Evolutionary conservation across 768 basidiomycete species (phyloP).

Genomic region (Tulasnella calospora): DNA sequence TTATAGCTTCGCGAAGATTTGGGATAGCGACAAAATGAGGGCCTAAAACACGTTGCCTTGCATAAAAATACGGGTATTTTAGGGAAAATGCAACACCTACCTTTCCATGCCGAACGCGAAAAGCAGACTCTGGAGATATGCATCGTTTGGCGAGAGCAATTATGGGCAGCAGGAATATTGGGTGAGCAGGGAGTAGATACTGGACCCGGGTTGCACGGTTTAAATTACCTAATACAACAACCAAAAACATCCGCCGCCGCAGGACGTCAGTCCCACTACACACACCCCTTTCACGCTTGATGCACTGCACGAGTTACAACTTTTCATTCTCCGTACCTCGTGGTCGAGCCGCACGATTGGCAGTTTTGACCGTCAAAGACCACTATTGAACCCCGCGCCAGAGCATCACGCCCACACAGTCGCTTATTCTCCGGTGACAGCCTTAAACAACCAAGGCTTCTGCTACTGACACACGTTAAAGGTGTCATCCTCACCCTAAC

Average conservation of each 20-base stretch:
- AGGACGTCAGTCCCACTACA: too few species aligned
- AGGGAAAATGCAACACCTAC: constrained; percentile 30
- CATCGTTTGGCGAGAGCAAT: background rate
- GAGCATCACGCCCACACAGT: background rate
- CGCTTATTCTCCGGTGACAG: background rate
- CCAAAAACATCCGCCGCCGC: background rate
- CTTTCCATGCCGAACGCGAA: constrained; percentile 43
- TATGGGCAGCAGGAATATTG: background rate
- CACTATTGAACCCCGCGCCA: background rate
- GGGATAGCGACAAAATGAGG: constrained; percentile 94
- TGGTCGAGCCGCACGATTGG: background rate
- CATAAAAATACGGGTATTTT: background rate
- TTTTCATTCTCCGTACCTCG: background rate
- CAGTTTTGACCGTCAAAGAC: background rate
- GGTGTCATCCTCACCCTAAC: background rate
- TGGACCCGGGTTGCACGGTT: background rate
- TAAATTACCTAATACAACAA: background rate
- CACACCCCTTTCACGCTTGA: too few species aligned
- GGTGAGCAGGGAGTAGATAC: background rate
- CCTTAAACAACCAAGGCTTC: background rate
- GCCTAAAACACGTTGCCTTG: constrained; percentile 46
- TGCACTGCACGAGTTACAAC: background rate
- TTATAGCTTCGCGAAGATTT: constrained; percentile 71
- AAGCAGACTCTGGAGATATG: constrained; percentile 4
- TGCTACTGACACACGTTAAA: background rate